Percentiles rank a stretch among this genome's conserved stretches.
phyloP scores from a whole-genome alignment of 768 basidiomycete species.

The Guyanaporus albipodus region DNA sequence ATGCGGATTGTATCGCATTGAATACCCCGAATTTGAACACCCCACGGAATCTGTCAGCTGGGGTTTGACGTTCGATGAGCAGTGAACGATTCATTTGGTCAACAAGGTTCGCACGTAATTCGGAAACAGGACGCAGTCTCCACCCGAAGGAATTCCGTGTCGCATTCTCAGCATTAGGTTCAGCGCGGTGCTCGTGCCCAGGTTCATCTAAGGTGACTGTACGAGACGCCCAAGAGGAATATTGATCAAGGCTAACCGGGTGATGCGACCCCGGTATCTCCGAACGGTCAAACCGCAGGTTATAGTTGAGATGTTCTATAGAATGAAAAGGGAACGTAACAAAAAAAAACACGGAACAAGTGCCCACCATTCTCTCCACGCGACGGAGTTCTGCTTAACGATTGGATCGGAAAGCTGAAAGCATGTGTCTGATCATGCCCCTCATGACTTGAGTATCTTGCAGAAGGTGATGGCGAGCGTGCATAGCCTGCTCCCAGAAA shows the following conservation, averaged over 20 bases:
- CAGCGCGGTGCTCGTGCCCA: background rate
- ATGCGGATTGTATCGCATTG: slow-evolving; percentile 86
- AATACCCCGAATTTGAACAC: slow-evolving; percentile 89
- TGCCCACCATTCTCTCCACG: slow-evolving; percentile 2
- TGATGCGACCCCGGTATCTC: background rate
- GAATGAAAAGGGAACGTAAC: background rate
- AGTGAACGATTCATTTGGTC: background rate
- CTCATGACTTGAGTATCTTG: background rate
- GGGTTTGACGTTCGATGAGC: slow-evolving; percentile 5
- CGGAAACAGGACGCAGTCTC: slow-evolving; percentile 63
- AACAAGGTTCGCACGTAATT: slow-evolving; percentile 53
- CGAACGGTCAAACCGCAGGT: background rate
- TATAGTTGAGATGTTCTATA: slow-evolving; percentile 4
- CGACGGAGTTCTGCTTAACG: background rate
- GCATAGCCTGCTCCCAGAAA: slow-evolving; percentile 12
- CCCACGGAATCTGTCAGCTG: slow-evolving; percentile 77
- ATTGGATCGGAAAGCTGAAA: background rate
- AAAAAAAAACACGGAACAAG: background rate
- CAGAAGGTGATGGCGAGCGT: slow-evolving; percentile 1
- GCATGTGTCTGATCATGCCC: background rate
- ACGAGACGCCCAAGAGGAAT: background rate
- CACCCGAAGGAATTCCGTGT: slow-evolving; percentile 44
- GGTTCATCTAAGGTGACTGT: background rate
- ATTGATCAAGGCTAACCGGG: background rate
- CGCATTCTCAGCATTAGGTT: slow-evolving; percentile 2